Evolutionary conservation across 805 yeast species (phyloP).

Genomic region (Wickerhamiella spandovensis): DNA sequence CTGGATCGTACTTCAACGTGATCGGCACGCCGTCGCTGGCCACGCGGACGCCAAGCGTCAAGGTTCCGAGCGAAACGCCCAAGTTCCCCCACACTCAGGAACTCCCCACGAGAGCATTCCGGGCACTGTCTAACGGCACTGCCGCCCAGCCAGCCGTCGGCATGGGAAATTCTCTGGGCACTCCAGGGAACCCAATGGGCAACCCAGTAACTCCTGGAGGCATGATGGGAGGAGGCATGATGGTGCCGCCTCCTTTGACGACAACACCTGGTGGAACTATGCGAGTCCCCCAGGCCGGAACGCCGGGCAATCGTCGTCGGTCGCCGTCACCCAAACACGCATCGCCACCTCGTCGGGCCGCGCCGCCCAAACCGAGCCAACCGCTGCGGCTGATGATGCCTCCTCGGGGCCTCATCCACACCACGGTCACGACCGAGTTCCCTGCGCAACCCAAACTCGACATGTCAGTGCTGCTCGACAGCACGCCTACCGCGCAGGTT

Average conservation of each 20-base stretch:
- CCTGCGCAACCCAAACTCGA: conserved; percentile 25
- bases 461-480: conserved; percentile 25
- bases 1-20: neutral
- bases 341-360: neutral
- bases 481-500: conserved; percentile 24
- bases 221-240: neutral
- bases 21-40: neutral
- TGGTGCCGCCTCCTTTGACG: neutral
- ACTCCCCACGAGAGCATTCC: conserved; percentile 3
- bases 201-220: too few species aligned
- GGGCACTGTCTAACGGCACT: conserved; percentile 21
- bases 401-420: neutral
- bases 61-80: conserved; percentile 1
- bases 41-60: neutral
- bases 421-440: conserved; percentile 10
- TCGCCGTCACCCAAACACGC: conserved; percentile 10
- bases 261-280: neutral
- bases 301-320: conserved; percentile 5
- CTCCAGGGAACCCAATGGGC: neutral
- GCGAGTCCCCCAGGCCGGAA: neutral
- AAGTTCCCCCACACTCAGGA: conserved; percentile 7
- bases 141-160: conserved; percentile 14
- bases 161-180: too few species aligned
- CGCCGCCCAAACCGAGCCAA: neutral
- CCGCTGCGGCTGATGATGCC: conserved; percentile 6